Evolutionary conservation across 768 basidiomycete genomes (phyloP).

Genomic region (Ramaria sp.): DNA sequence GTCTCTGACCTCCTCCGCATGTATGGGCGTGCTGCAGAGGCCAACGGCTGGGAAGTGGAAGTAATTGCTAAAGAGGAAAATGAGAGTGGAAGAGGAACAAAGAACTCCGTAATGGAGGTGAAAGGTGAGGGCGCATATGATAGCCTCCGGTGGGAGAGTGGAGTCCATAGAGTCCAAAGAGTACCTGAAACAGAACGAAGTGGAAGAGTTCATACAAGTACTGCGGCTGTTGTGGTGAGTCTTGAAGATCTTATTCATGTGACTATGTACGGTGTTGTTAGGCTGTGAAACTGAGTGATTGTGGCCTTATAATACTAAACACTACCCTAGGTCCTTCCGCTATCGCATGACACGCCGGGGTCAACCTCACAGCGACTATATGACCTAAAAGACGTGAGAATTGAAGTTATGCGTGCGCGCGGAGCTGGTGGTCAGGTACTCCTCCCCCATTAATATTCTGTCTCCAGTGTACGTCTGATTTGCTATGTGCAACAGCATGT

Average conservation of each 20-base stretch:
- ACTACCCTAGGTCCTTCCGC: constrained; percentile 65
- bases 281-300: background rate
- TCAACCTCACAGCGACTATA: constrained; percentile 53
- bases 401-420: constrained; percentile 94
- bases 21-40: constrained; percentile 58
- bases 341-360: constrained; percentile 53
- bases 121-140: constrained; percentile 75
- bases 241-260: background rate
- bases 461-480: background rate
- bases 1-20: constrained; percentile 67
- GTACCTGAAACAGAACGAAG: constrained; percentile 85
- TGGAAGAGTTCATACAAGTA: constrained; percentile 88
- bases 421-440: constrained; percentile 92
- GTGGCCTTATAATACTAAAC: background rate
- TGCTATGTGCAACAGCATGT: constrained; percentile 54
- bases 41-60: constrained; percentile 48
- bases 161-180: constrained; percentile 91
- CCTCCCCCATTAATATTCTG: background rate
- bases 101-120: constrained; percentile 72
- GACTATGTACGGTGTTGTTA: too few relatives aligned
- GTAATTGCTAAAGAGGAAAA: constrained; percentile 40
- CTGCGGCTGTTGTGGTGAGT: constrained; percentile 75
- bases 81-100: constrained; percentile 48
- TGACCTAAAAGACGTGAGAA: constrained; percentile 71
- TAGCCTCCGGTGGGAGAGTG: constrained; percentile 77